These are phyloP conservation scores for Claviceps citrina DNA, from an alignment of 2,329 filamentous ascomycete genomes.

Conservation along the genomic window DNA sequence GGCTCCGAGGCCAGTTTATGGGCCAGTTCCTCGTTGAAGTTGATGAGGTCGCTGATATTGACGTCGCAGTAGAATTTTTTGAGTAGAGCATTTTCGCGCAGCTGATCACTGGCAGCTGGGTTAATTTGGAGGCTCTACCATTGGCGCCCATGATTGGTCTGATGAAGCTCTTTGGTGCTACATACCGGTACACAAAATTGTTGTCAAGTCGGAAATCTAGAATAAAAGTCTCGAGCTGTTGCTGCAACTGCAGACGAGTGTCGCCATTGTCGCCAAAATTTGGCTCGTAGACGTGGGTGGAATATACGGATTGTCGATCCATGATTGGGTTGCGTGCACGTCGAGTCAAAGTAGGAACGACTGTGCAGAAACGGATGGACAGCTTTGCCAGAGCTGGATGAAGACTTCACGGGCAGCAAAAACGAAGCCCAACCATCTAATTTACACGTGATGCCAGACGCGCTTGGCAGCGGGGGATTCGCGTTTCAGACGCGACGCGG, in stretches of 20 bases:
- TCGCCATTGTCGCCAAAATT: slow-evolving; percentile 52
- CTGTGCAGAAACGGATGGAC: no score
- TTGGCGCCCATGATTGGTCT: not conserved
- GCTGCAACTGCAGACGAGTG: slow-evolving; percentile 56
- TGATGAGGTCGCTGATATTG: slow-evolving; percentile 89
- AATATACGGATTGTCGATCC: slow-evolving; percentile 81
- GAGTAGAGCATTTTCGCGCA: slow-evolving; percentile 83
- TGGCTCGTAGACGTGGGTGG: slow-evolving; percentile 63
- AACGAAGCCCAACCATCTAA: not conserved
- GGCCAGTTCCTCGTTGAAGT: slow-evolving; percentile 87
- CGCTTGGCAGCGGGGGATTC: not conserved
- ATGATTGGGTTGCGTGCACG: slow-evolving; percentile 28
- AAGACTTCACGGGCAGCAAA: not conserved
- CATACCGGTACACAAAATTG: slow-evolving; percentile 80
- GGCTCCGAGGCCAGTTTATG: slow-evolving; percentile 81
- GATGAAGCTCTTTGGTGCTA: not conserved
- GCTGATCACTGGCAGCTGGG: slow-evolving; percentile 57
- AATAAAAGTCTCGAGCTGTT: slow-evolving; percentile 76
- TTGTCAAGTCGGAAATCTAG: slow-evolving; percentile 90
- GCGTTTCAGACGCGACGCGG: not conserved
- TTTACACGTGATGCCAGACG: slow-evolving; percentile 8
- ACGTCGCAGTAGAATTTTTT: slow-evolving; percentile 95
- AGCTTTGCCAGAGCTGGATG: no score
- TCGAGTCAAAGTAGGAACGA: not conserved
- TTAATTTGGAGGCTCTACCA: slow-evolving; percentile 6